Percentiles rank a stretch among this genome's conserved stretches.
Evolutionary conservation across 2,329 filamentous ascomycete species (phyloP).

Genomic region (Claviceps sorghi): DNA sequence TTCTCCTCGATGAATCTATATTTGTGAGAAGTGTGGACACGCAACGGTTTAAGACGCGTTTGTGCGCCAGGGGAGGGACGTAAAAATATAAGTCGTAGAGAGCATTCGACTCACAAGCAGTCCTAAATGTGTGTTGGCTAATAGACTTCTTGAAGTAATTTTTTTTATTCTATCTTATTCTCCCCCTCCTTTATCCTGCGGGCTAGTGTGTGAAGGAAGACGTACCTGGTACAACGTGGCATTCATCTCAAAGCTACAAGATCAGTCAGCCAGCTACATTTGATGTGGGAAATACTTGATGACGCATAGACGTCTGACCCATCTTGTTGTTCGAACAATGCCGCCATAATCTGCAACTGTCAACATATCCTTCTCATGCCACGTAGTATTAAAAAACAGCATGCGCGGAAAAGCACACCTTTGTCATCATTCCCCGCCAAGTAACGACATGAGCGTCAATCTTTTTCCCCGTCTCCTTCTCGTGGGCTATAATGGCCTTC

Average conservation of each 20-base stretch:
- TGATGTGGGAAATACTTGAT: not conserved
- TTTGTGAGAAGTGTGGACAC: not conserved
- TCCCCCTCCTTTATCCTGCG: slow-evolving; percentile 5
- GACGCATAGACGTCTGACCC: slow-evolving; percentile 37
- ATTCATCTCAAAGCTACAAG: slow-evolving; percentile 68
- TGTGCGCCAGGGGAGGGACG: not conserved
- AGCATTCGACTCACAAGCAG: slow-evolving; percentile 32
- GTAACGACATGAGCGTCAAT: slow-evolving; percentile 71
- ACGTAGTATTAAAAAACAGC: not conserved
- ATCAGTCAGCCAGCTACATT: not conserved
- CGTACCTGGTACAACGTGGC: slow-evolving; percentile 77
- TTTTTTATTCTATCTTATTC: not conserved
- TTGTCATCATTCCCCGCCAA: slow-evolving; percentile 98
- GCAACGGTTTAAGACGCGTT: not conserved
- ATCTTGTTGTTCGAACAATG: slow-evolving; percentile 69
- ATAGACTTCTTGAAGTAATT: too few relatives aligned
- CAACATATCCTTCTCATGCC: not conserved
- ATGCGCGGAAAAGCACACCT: slow-evolving; percentile 36
- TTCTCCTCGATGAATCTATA: slow-evolving; percentile 85
- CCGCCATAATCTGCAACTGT: slow-evolving; percentile 57
- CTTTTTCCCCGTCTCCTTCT: slow-evolving; percentile 50
- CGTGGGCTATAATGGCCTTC: slow-evolving; percentile 57
- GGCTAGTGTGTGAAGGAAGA: slow-evolving; percentile 9
- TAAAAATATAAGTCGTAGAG: not conserved
- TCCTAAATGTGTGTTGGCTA: slow-evolving; percentile 22